phyloP scores from a whole-genome alignment of 2,329 filamentous ascomycete species.

The Aureobasidium leucospermi region DNA sequence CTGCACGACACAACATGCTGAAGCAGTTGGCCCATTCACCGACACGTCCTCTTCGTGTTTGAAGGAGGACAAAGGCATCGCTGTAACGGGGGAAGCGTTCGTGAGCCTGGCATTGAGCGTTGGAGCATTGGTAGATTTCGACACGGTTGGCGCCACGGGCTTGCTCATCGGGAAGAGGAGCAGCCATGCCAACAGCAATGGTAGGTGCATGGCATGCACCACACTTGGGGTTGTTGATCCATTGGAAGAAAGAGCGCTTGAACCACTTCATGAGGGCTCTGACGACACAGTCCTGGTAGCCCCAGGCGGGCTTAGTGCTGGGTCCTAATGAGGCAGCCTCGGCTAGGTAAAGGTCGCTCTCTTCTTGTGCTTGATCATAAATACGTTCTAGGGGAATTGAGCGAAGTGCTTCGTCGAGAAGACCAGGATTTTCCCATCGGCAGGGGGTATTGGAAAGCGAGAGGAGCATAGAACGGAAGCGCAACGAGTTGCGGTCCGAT shows the following conservation, averaged over 20 bases:
- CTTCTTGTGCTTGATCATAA: constrained; percentile 90
- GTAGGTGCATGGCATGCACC: constrained; percentile 75
- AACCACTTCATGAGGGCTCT: constrained; percentile 91
- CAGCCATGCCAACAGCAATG: constrained; percentile 72
- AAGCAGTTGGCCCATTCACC: constrained; percentile 99
- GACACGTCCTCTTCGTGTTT: constrained; percentile 76
- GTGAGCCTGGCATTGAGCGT: constrained; percentile 63
- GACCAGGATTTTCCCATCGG: constrained; percentile 92
- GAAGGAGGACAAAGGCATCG: constrained; percentile 85
- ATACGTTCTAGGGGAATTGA: constrained; percentile 83
- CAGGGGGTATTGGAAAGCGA: constrained; percentile 81
- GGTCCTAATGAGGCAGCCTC: constrained; percentile 82
- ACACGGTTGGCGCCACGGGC: constrained; percentile 81
- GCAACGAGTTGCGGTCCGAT: constrained; percentile 39
- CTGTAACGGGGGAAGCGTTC: constrained; percentile 92
- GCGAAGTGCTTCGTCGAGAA: constrained; percentile 84
- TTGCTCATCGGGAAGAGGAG: constrained; percentile 79
- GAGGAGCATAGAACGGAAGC: constrained; percentile 64
- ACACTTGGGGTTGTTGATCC: constrained; percentile 93
- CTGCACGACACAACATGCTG: constrained; percentile 91
- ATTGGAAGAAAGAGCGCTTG: constrained; percentile 88
- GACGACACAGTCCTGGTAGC: constrained; percentile 95
- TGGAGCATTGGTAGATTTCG: constrained; percentile 83
- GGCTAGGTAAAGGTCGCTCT: constrained; percentile 77
- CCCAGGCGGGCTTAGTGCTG: constrained; percentile 78